These are phyloP conservation scores for Plasmodium vivax DNA, from an alignment of 169 alveolate genomes.

Conservation along the genomic window DNA sequence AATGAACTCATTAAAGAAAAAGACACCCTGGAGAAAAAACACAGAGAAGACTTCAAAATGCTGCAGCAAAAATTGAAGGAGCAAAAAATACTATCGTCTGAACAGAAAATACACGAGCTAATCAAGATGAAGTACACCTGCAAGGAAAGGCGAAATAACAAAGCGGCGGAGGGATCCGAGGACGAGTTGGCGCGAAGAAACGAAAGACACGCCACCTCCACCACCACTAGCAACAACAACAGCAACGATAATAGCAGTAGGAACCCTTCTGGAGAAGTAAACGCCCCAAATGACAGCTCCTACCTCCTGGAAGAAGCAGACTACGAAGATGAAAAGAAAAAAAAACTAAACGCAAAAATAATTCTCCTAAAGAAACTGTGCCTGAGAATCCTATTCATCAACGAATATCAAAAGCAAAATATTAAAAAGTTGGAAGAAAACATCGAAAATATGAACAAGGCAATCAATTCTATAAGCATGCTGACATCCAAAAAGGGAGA, in stretches of 20 bases:
- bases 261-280: not conserved
- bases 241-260: not conserved
- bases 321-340: constrained; percentile 61
- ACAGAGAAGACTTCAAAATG: constrained; percentile 68
- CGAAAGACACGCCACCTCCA: not conserved
- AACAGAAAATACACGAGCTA: constrained; percentile 55
- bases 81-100: constrained; percentile 66
- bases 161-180: not conserved
- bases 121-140: constrained; percentile 14
- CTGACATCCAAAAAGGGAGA: constrained; percentile 66
- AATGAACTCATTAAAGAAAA: constrained; percentile 51
- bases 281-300: not conserved
- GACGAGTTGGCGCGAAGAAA: not conserved
- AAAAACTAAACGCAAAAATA: constrained; percentile 45
- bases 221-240: not conserved
- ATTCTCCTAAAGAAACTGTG: constrained; percentile 54
- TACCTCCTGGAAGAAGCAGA: constrained; percentile 5
- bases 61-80: constrained; percentile 73
- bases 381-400: constrained; percentile 45
- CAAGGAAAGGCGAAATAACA: constrained; percentile 36
- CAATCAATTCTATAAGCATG: constrained; percentile 59
- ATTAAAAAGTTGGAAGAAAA: constrained; percentile 61
- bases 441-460: constrained; percentile 73
- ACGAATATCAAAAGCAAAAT: constrained; percentile 72
- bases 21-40: constrained; percentile 70